A percentile compares a stretch with the other conserved stretches of the same genome.
phyloP scores from a whole-genome alignment of 768 basidiomycete genomes.

The Steccherinum ochraceum region DNA sequence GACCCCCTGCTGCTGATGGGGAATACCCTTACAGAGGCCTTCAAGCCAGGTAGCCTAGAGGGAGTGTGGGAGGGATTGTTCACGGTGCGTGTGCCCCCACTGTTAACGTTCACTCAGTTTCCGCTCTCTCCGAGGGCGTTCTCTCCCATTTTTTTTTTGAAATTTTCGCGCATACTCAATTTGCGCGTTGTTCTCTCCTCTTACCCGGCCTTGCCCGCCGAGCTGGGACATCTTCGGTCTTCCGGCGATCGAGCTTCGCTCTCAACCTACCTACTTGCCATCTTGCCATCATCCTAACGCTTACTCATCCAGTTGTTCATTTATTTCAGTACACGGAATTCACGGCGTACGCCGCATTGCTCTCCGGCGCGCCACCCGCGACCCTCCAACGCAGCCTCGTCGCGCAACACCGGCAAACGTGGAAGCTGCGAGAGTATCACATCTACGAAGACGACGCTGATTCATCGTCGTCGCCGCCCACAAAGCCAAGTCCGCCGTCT shows the following conservation, averaged over 20 bases:
- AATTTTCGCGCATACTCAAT: no score
- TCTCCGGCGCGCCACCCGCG: slow-evolving; percentile 60
- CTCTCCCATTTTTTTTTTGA: no score
- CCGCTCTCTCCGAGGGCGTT: no score
- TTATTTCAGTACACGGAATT: slow-evolving; percentile 89
- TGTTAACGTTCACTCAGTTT: not conserved
- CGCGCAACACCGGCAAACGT: slow-evolving; percentile 84
- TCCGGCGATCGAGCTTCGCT: no score
- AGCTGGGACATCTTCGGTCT: no score
- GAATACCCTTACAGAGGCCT: slow-evolving; percentile 37
- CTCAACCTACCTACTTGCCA: no score
- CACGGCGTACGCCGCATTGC: slow-evolving; percentile 70
- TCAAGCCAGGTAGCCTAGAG: slow-evolving; percentile 62
- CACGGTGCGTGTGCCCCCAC: slow-evolving; percentile 40
- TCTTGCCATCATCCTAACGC: no score
- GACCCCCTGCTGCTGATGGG: slow-evolving; percentile 33
- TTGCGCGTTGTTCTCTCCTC: no score
- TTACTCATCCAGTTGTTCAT: not conserved
- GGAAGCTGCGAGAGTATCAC: slow-evolving; percentile 80
- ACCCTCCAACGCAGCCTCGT: slow-evolving; percentile 68
- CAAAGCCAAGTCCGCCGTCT: no score
- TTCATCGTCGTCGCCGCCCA: no score
- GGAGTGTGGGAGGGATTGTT: slow-evolving; percentile 81
- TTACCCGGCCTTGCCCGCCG: no score
- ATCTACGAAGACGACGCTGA: slow-evolving; percentile 30